These are phyloP conservation scores for Metschnikowia orientalis DNA, from an alignment of 805 yeast genomes.

Conservation along the genomic window DNA sequence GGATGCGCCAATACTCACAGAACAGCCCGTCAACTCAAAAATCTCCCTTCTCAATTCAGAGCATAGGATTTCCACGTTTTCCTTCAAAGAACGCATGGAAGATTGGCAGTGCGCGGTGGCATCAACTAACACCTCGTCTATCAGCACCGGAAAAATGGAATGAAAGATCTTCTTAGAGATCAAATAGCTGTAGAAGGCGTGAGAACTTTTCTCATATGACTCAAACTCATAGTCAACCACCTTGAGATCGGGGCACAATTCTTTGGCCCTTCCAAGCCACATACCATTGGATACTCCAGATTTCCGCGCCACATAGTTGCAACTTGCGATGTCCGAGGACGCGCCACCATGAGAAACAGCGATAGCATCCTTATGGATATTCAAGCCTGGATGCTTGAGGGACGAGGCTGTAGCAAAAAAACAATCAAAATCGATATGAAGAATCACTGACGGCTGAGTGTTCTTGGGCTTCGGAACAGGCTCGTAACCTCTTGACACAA, in stretches of 20 bases:
- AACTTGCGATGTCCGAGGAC: constrained; percentile 81
- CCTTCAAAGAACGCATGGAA: too few relatives aligned
- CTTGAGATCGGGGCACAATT: constrained; percentile 61
- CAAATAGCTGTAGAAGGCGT: constrained; percentile 58
- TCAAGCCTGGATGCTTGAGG: constrained; percentile 49
- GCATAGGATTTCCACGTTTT: constrained; percentile 20
- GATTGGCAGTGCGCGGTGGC: constrained; percentile 33
- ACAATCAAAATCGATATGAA: constrained; percentile 91
- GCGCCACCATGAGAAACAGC: constrained; percentile 61
- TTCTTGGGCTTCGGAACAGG: constrained; percentile 1
- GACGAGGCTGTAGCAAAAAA: constrained; percentile 88
- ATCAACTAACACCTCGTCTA: constrained; percentile 88
- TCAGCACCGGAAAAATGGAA: constrained; percentile 71
- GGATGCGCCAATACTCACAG: constrained; percentile 79
- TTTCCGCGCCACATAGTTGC: constrained; percentile 83
- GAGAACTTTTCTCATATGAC: constrained; percentile 63
- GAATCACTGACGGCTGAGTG: constrained; percentile 31
- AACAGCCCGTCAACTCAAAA: constrained; percentile 46
- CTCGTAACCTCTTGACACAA: constrained; percentile 27
- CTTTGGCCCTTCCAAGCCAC: constrained; percentile 74
- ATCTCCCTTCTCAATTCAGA: constrained; percentile 39
- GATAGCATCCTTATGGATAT: constrained; percentile 46
- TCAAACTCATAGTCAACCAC: constrained; percentile 70
- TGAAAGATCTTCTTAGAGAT: constrained; percentile 41
- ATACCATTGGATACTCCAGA: constrained; percentile 80